Base-by-base conservation (phyloP, 352 stramenopile species). In the Saprolegnia parasitica region DNA sequence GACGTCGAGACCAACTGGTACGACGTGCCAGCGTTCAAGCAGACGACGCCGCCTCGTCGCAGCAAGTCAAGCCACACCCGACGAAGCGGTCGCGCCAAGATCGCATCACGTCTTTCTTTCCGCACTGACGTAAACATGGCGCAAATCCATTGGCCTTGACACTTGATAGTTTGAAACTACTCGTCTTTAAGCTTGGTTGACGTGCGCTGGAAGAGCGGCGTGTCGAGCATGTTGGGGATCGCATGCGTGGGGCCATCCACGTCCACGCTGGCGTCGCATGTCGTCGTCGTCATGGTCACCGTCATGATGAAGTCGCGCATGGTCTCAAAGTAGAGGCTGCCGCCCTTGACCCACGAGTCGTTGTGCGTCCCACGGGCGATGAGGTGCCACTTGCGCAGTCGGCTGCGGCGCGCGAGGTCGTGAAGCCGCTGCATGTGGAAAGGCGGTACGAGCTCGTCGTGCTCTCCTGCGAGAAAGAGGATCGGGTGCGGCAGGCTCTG, bases 341-440 rank as follows among this genome's bases (percentile, higher is more conserved):
- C 92, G 20, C 95, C 93, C 50, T 91, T 81, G 35, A 97, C 72
- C 91, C 90, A 98, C 42, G 90, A 96, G 77, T 98, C 93, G 72
- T 98, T 98, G 75, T 98, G 95, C 3, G 90, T 98, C 5, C 95
- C 95, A 11, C 91, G 81, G n/a, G 88, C 78, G 10, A 98, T 83
- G 1, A 77, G 72, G 47, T 87, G 79, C 78, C 95, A 95, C 26
- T 93, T 73, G 1, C 73, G 76, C 58, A 40, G 56, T 56, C 75
- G 73, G 55, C 78, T 90, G 10, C 76, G 78, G 6, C 64, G 78
- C n/a, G 79, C 86, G 32, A 96, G 78, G n/a, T 76, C 62, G 23
- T 87, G 70, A 63, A 98, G 77, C 47, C 71, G 73, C 68, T 83
- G 73, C 91, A 98, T 97, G 72, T 98, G 92, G 40, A 68, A 78